phyloP scores from a whole-genome alignment of 768 basidiomycete species.

The Suillus ampliporus region DNA sequence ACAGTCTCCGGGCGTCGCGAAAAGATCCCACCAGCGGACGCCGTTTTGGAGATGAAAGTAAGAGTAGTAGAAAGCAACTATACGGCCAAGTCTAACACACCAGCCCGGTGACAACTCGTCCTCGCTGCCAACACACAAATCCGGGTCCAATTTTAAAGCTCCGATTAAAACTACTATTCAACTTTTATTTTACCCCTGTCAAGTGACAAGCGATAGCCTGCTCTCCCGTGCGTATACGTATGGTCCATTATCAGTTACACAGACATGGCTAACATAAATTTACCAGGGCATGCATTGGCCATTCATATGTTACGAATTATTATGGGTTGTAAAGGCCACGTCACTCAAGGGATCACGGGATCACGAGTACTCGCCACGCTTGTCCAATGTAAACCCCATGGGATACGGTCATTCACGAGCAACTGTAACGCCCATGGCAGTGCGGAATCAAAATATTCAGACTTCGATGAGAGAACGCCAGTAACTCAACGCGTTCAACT shows the following conservation, averaged over 20 bases:
- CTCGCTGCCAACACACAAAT: slow-evolving; percentile 18
- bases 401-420: not conserved
- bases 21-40: slow-evolving; percentile 69
- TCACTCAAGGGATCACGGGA: not conserved
- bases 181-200: not conserved
- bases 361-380: not conserved
- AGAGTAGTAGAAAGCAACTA: slow-evolving; percentile 40
- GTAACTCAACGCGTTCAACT: not conserved
- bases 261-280: too few species aligned
- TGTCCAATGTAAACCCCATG: too few species aligned
- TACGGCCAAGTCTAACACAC: slow-evolving; percentile 36
- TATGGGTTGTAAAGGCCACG: not conserved
- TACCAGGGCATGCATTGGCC: too few species aligned
- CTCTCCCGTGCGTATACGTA: too few species aligned
- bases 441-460: too few species aligned
- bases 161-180: slow-evolving; percentile 20
- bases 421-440: not conserved
- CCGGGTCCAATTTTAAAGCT: slow-evolving; percentile 20
- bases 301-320: not conserved
- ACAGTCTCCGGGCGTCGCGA: slow-evolving; percentile 77
- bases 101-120: slow-evolving; percentile 34
- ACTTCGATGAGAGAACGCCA: not conserved
- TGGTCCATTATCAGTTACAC: too few species aligned
- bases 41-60: slow-evolving; percentile 57
- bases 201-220: too few species aligned